Base-by-base conservation (phyloP, 148 eudicot species). In the Arbutus unedo region DNA sequence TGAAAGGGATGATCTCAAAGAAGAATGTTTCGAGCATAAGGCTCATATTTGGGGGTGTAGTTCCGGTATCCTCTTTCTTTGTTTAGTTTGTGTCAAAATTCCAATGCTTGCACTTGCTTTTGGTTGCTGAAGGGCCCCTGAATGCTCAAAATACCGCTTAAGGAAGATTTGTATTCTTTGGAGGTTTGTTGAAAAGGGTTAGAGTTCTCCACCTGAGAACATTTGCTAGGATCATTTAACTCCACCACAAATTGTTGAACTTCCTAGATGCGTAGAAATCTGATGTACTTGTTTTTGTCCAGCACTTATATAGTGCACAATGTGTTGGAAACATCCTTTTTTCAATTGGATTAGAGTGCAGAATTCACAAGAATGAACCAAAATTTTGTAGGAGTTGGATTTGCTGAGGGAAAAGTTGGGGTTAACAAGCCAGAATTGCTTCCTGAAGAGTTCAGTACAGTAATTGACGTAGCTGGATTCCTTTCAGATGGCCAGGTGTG, bases 351-450 rank as follows among this genome's bases (percentile, higher is more conserved):
- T 82, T 78, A 77, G 88, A 84, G 49, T 25, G 57, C 68, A 10
- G 67, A 66, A 8, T 64, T 55, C 68, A 74, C 76, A 81, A 25
- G 59, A 62, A 78, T 78, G 18, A 18, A 60, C 25, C 67, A 44
- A 54, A 85, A 77, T 76, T 75, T 84, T 86, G 90, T 84, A 93
- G 99, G 97, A 89, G 92, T 87, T 79, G 93, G 91, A 83, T 79
- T 71, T 78, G 93, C 98, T 66, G 95, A 91, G 82, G 98, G 94
- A 68, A 87, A 87, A 84, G 88, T 83, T 51, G 99, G 97, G 81
- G 99, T 96, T 66, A 94, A 96, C 94, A 94, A 96, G 89, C 99
- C 99, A 75, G 97, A 96, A 85, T 86, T 96, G 88, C 95, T 96
- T 49, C 99, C 99, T 47, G 86, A 90, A 73, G 98, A 93, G 78